Evolutionary conservation across 148 eudicot genomes (phyloP).

Genomic region (Linanthus parryae): DNA sequence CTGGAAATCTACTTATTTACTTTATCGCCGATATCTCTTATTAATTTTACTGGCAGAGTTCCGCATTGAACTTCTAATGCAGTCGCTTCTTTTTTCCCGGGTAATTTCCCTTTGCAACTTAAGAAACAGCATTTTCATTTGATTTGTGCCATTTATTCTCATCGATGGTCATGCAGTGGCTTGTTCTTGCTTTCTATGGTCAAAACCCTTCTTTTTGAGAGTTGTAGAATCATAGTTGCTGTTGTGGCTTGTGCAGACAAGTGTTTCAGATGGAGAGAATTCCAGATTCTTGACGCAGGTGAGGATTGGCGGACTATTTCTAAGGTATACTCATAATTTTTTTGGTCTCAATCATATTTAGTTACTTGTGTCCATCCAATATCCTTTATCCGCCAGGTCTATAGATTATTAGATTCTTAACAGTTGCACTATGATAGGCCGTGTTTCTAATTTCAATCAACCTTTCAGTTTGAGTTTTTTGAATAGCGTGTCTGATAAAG

Average conservation of each 20-base stretch:
- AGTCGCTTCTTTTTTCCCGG: constrained; percentile 85
- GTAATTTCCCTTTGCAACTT: constrained; percentile 28
- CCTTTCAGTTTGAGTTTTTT: background rate
- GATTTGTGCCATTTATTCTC: background rate
- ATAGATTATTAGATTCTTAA: too few relatives aligned
- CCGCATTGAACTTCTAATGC: constrained; percentile 92
- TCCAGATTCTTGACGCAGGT: constrained; percentile 62
- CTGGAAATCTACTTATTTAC: background rate
- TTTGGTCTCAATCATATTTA: background rate
- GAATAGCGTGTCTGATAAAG: background rate
- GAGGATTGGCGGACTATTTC: constrained; percentile 74
- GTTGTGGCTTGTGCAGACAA: constrained; percentile 48
- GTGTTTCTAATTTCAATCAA: background rate
- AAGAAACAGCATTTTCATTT: background rate
- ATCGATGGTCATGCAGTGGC: too few relatives aligned
- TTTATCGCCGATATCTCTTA: constrained; percentile 14
- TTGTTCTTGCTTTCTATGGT: too few relatives aligned
- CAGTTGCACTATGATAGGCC: too few relatives aligned
- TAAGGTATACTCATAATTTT: constrained; percentile 41
- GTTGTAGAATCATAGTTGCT: background rate
- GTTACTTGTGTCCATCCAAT: too few relatives aligned
- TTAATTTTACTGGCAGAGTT: constrained; percentile 55
- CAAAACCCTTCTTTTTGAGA: too few relatives aligned
- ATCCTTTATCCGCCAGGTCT: too few relatives aligned
- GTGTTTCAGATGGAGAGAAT: constrained; percentile 72